These are phyloP conservation scores for Sclerotinia nivalis DNA, from an alignment of 2,329 filamentous ascomycete species.

Conservation along the genomic window DNA sequence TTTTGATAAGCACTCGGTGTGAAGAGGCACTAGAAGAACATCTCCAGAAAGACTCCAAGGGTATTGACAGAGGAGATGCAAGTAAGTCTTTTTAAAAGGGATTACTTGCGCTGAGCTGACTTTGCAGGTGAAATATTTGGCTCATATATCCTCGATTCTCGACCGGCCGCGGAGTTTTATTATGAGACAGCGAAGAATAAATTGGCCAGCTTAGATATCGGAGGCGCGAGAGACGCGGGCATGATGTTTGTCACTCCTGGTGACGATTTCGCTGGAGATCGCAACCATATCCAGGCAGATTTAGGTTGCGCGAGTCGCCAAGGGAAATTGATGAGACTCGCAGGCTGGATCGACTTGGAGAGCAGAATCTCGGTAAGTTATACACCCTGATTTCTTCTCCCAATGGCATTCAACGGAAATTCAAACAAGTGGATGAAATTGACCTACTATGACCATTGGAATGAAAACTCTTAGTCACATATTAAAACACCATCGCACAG, in stretches of 20 bases:
- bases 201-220: constrained; percentile 56
- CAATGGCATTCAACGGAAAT: background rate
- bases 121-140: constrained; percentile 43
- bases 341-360: constrained; percentile 71
- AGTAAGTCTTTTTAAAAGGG: constrained; percentile 29
- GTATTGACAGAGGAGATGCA: constrained; percentile 32
- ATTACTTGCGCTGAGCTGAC: background rate
- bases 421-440: background rate
- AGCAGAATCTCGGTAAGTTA: constrained; percentile 64
- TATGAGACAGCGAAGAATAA: constrained; percentile 66
- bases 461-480: background rate
- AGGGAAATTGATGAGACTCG: constrained; percentile 66
- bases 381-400: background rate
- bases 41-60: constrained; percentile 38
- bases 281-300: constrained; percentile 39
- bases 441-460: background rate
- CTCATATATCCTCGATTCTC: constrained; percentile 60
- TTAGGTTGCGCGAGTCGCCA: constrained; percentile 55
- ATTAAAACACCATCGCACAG: background rate
- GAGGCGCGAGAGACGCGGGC: constrained; percentile 48
- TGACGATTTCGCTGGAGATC: constrained; percentile 42
- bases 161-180: constrained; percentile 72
- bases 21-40: constrained; percentile 40
- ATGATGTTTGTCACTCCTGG: constrained; percentile 65
- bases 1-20: constrained; percentile 49